Evolutionary conservation across 441 rosid species (phyloP).

Genomic region (Croton laevigatus): DNA sequence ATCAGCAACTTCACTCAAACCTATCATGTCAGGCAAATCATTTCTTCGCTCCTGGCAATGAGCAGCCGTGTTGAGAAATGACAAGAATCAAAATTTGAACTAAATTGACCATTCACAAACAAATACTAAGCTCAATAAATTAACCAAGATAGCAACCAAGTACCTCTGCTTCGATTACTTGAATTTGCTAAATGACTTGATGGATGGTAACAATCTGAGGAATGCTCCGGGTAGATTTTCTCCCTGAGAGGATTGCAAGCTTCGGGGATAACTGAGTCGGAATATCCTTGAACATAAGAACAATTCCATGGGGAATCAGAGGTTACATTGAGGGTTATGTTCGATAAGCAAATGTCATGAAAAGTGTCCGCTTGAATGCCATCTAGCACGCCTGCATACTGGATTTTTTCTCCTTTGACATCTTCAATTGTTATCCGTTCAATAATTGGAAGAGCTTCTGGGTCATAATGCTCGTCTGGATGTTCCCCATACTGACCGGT

Average conservation of each 20-base stretch:
- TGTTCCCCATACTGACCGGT: slow-evolving; percentile 79
- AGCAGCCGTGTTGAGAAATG: slow-evolving; percentile 36
- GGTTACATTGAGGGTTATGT: slow-evolving; percentile 50
- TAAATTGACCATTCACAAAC: slow-evolving; percentile 28
- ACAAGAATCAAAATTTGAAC: slow-evolving; percentile 46
- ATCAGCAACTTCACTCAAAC: slow-evolving; percentile 37
- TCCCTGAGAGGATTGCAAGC: slow-evolving; percentile 60
- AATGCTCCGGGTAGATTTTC: slow-evolving; percentile 60
- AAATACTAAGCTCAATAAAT: slow-evolving; percentile 28
- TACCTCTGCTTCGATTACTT: slow-evolving; percentile 40
- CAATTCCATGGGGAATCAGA: slow-evolving; percentile 75
- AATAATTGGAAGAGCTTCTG: slow-evolving; percentile 64
- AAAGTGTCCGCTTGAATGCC: slow-evolving; percentile 80
- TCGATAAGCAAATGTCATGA: slow-evolving; percentile 62
- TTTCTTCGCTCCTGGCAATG: slow-evolving; percentile 30
- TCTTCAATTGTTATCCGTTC: slow-evolving; percentile 69
- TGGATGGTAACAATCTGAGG: slow-evolving; percentile 60
- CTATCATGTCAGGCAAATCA: slow-evolving; percentile 26
- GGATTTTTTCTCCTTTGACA: slow-evolving; percentile 58
- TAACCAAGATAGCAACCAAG: slow-evolving; percentile 70
- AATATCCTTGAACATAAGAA: slow-evolving; percentile 72
- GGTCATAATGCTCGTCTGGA: slow-evolving; percentile 74
- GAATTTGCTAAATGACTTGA: slow-evolving; percentile 38
- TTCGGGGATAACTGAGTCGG: slow-evolving; percentile 66
- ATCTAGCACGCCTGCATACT: slow-evolving; percentile 69